These are phyloP conservation scores for Urostyla sp. DNA, from an alignment of 73 alveolate genomes.

Conservation along the genomic window DNA sequence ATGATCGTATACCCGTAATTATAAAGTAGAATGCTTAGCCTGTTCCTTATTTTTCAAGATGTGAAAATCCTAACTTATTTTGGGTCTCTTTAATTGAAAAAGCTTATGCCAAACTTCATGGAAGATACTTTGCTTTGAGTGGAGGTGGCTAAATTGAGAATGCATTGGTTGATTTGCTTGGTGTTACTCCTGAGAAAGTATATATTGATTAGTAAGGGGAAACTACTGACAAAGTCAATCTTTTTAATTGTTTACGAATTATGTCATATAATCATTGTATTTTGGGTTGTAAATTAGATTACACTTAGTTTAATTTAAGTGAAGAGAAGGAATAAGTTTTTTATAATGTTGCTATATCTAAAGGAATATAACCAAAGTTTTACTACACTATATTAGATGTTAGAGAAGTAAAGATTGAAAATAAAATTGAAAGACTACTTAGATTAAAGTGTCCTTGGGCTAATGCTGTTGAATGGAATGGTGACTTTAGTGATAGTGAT, in stretches of 20 bases:
- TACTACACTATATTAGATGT: slow-evolving; percentile 65
- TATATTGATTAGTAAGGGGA: slow-evolving; percentile 31
- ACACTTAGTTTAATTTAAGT: slow-evolving; percentile 13
- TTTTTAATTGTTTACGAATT: slow-evolving; percentile 31
- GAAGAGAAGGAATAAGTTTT: slow-evolving; percentile 15
- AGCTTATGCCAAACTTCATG: slow-evolving; percentile 89
- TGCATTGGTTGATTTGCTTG: slow-evolving; percentile 80
- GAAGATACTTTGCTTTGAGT: slow-evolving; percentile 72
- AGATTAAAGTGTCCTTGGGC: slow-evolving; percentile 73
- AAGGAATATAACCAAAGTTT: slow-evolving; percentile 63
- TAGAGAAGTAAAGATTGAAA: slow-evolving; percentile 56
- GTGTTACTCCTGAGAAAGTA: slow-evolving; percentile 57
- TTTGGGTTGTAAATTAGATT: slow-evolving; percentile 45
- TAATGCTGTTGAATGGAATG: slow-evolving; percentile 68
- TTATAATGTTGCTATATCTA: slow-evolving; percentile 19
- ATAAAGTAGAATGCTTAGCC: slow-evolving; percentile 56
- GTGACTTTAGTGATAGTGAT: slow-evolving; percentile 55
- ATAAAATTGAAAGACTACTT: slow-evolving; percentile 19
- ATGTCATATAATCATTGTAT: slow-evolving; percentile 36
- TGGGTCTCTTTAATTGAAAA: slow-evolving; percentile 89
- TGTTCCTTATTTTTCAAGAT: slow-evolving; percentile 73
- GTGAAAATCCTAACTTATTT: slow-evolving; percentile 78
- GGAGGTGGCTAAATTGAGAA: slow-evolving; percentile 81
- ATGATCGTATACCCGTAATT: slow-evolving; percentile 78
- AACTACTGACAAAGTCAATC: slow-evolving; percentile 37